These are phyloP conservation scores for Vigna mungo DNA, from an alignment of 306 rosid genomes.

Conservation along the genomic window DNA sequence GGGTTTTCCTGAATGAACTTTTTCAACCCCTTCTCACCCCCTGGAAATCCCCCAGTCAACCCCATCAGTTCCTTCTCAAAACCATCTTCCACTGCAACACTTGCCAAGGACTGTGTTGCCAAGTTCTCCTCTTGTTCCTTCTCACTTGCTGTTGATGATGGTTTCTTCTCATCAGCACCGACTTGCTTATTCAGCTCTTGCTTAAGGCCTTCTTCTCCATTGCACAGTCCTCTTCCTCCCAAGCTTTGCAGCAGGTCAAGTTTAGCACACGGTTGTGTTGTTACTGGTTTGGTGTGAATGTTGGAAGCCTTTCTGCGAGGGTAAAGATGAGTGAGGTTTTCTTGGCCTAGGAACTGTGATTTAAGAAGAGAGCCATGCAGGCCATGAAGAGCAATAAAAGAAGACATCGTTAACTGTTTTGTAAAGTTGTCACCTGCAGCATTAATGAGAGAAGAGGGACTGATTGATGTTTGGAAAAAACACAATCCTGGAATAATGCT, in stretches of 20 bases:
- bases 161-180: slow-evolving; percentile 44
- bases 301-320: slow-evolving; percentile 47
- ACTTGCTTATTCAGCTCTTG: slow-evolving; percentile 63
- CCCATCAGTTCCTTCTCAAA: slow-evolving; percentile 94
- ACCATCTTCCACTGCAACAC: slow-evolving; percentile 63
- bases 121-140: slow-evolving; percentile 46
- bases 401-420: slow-evolving; percentile 57
- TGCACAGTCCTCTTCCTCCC: slow-evolving; percentile 94
- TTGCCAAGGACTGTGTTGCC: slow-evolving; percentile 34
- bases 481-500: slow-evolving; percentile 18
- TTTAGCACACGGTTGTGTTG: slow-evolving; percentile 56
- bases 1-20: slow-evolving; percentile 83
- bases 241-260: slow-evolving; percentile 66
- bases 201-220: slow-evolving; percentile 77
- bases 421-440: slow-evolving; percentile 26
- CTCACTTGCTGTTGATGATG: slow-evolving; percentile 23
- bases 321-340: slow-evolving; percentile 44
- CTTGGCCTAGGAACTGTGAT: slow-evolving; percentile 72
- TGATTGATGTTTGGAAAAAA: slow-evolving; percentile 11
- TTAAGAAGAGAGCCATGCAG: slow-evolving; percentile 55
- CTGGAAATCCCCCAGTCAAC: slow-evolving; percentile 92
- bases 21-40: slow-evolving; percentile 83
- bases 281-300: slow-evolving; percentile 43
- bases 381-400: slow-evolving; percentile 59
- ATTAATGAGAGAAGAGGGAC: slow-evolving; percentile 14